Base-by-base conservation (phyloP, 805 yeast genomes). In the Wickerhamomyces queroliae region DNA sequence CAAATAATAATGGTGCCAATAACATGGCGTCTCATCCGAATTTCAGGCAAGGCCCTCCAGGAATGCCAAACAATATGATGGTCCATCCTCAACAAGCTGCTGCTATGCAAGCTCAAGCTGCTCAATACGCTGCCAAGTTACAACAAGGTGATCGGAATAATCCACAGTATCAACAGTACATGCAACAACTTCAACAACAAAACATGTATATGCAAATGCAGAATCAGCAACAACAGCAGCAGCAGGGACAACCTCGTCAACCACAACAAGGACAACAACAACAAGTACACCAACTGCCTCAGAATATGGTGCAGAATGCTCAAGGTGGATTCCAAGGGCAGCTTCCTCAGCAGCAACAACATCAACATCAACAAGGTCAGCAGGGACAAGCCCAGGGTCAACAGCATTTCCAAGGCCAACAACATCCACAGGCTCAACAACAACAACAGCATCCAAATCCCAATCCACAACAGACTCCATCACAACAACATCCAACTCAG, bases 51-150 rank as follows among this genome's bases (percentile, higher is more conserved):
- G n/a, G n/a, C n/a, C n/a, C n/a, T n/a, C n/a, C n/a, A n/a, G n/a
- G n/a, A n/a, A 39, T 35, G 25, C 38, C 39, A 15, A 28, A 19
- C 7, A 39, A 37, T n/a, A 38, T 35, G 22, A 38, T 28, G 20
- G 15, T 37, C 7, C 41, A 45, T 35, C 44, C 47, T 3, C 48
- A 45, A 33, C 48, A 45, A 12, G 18, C 43, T 17, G 48, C 47
- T 27, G 48, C 48, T 12, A 25, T 45, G 6, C 48, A 45, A 20
- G 47, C 46, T 8, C 48, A 44, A 29, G 41, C 37, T 7, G 33
- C 33, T 18, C 48, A 43, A 24, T 45, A 43, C n/a, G n/a, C n/a
- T 30, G 46, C 47, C 8, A 43, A 43, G 25, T 21, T 42, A n/a
- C 48, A 42, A 34, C 44, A 40, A 11, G 42, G 40, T 13, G 41